Base-by-base conservation (phyloP, 1,284 basidiomycete genomes). In the Amylostereum chailletii region DNA sequence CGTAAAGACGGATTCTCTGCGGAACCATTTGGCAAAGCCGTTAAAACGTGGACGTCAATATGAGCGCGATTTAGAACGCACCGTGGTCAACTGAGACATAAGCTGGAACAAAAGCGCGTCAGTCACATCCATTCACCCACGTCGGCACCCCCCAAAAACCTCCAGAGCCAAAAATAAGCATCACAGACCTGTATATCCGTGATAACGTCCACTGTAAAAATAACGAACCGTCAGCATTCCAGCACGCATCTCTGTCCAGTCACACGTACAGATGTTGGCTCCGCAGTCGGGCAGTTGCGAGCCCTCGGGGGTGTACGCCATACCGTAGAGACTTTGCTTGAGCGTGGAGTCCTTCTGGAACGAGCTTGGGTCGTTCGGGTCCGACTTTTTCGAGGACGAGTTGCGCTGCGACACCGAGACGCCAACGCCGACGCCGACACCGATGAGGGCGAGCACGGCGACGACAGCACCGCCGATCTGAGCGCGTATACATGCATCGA, bases 271-370 rank as follows among this genome's bases (percentile, higher is more conserved):
- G 3, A 76, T 64, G 2, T 63, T 69, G 46, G 67, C 76, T 19
- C 74, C 74, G 53, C 80, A 81, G 27, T 65, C 51, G 2, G 79
- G 77, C 34, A 74, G 60, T 53, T 76, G 72, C 4, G 71, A 69
- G 49, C 79, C 75, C 41, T 71, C 68, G 1, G 86, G 85, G 0
- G 83, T 84, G 64, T 90, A 90, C 0, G 86, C 84, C n/a, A 90
- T 59, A 33, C 78, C 86, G 59, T 72, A 90, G 68, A 86, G 86
- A 8, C 73, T 72, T 51, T 81, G 73, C 56, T 81, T 72, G 43
- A 91, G 67, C 6, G 70, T 65, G 3, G 71, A 45, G 64, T 90
- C 78, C 65, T 79, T 83, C 43, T 62, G 60, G 61, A 90, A 90
- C 34, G 72, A 67, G 62, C 74, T 81, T 2, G 85, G 82, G 65